Conservation (phyloP, 768 basidiomycete genomes). For the Tricholoma matsutake region DNA sequence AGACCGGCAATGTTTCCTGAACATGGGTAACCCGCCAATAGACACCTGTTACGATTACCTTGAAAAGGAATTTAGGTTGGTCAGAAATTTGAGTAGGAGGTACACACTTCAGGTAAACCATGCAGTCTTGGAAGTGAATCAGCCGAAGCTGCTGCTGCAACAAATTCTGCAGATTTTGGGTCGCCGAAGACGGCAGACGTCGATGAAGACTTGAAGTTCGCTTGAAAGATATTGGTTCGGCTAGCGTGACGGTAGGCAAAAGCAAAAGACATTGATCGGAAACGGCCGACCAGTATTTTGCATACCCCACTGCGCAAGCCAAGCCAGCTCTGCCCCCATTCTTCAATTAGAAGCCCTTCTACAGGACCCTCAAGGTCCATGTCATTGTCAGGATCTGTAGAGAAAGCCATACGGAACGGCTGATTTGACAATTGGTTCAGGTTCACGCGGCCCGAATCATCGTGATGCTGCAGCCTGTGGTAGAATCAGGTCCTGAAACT, state of each 20-base stretch:
- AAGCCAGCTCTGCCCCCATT: not conserved
- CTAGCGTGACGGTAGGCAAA: constrained; percentile 5
- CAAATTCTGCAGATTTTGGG: constrained; percentile 33
- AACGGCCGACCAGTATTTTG: not conserved
- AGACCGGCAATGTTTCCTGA: not conserved
- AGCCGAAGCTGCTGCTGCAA: constrained; percentile 36
- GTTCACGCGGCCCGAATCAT: not conserved
- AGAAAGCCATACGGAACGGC: not conserved
- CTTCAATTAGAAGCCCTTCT: not conserved
- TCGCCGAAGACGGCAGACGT: constrained; percentile 26
- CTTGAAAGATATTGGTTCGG: not conserved
- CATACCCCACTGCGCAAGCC: not conserved
- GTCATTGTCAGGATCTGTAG: not conserved
- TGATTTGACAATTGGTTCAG: not conserved
- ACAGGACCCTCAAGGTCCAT: not conserved
- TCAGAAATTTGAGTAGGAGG: not conserved
- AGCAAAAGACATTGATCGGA: constrained; percentile 3
- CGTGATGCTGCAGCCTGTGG: not conserved
- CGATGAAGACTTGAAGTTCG: not conserved
- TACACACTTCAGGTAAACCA: constrained; percentile 42
- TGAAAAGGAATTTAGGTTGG: not conserved
- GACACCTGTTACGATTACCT: constrained; percentile 47
- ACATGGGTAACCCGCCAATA: not conserved
- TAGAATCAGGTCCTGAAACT: not conserved
- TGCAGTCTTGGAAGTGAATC: constrained; percentile 37